Conservation (phyloP, 1,284 basidiomycete genomes). For the Omphalotus olearius region DNA sequence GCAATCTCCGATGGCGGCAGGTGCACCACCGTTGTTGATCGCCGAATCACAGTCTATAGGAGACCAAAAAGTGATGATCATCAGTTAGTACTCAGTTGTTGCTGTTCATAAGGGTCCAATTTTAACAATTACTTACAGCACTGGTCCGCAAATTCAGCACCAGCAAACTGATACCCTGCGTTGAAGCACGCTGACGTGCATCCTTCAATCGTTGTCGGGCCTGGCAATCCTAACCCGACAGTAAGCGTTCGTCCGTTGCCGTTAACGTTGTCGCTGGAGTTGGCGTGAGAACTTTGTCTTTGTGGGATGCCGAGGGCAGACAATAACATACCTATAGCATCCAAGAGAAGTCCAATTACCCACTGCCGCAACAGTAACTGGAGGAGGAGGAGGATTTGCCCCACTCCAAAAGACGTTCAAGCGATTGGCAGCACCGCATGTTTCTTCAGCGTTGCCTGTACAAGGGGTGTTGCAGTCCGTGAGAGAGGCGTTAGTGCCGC, state of each 20-base stretch:
- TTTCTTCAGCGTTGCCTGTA: slow-evolving; percentile 51
- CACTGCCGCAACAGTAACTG: slow-evolving; percentile 43
- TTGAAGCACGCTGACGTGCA: slow-evolving; percentile 62
- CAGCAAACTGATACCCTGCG: slow-evolving; percentile 45
- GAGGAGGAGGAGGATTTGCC: slow-evolving; percentile 45
- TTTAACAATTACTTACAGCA: slow-evolving; percentile 33
- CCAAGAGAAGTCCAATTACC: slow-evolving; percentile 63
- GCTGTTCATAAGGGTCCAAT: neutral
- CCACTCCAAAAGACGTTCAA: slow-evolving; percentile 66
- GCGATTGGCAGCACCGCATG: slow-evolving; percentile 57
- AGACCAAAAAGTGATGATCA: slow-evolving; percentile 1
- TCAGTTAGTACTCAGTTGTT: neutral
- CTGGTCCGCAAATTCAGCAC: slow-evolving; percentile 28
- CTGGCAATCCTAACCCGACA: slow-evolving; percentile 34
- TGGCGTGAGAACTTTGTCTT: slow-evolving; percentile 13
- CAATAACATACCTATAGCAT: slow-evolving; percentile 51
- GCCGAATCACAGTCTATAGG: slow-evolving; percentile 47
- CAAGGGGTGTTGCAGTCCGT: slow-evolving; percentile 63
- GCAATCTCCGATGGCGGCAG: slow-evolving; percentile 45
- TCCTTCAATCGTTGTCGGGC: slow-evolving; percentile 49
- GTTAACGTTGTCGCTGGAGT: slow-evolving; percentile 45
- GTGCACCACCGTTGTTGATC: slow-evolving; percentile 42
- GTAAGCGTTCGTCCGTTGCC: slow-evolving; percentile 44
- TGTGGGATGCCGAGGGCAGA: slow-evolving; percentile 1
- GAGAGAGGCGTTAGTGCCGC: slow-evolving; percentile 38